phyloP scores from a whole-genome alignment of 495 filamentous ascomycete species.

The Aspergillus funiculosus region DNA sequence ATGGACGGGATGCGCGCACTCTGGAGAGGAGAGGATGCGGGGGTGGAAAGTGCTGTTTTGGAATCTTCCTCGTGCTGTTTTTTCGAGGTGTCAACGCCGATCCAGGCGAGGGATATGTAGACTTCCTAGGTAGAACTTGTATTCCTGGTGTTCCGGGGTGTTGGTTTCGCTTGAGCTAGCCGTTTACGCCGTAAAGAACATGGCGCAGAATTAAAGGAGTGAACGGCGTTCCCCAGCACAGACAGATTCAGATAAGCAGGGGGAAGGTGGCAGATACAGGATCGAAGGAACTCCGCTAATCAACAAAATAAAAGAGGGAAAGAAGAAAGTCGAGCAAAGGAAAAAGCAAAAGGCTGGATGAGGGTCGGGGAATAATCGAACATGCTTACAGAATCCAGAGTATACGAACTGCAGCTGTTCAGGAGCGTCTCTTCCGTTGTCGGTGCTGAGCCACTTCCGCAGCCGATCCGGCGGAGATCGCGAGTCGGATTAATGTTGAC shows the following conservation, averaged over 20 bases:
- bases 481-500: constrained; percentile 30
- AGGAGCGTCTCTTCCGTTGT: constrained; percentile 18
- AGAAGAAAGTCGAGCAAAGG: background rate
- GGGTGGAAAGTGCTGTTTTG: no score
- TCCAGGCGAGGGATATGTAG: no score
- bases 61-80: no score
- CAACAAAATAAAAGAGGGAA: background rate
- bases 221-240: background rate
- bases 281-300: background rate
- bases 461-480: constrained; percentile 29
- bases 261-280: no score
- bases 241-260: background rate
- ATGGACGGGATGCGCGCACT: no score
- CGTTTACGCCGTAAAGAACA: constrained; percentile 15
- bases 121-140: no score
- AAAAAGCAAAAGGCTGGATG: constrained; percentile 1
- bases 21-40: no score
- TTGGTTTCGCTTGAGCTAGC: background rate
- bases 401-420: constrained; percentile 7
- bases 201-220: constrained; percentile 13
- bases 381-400: background rate
- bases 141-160: background rate
- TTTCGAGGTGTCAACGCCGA: no score
- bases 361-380: background rate
- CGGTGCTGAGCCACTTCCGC: constrained; percentile 31